These are phyloP conservation scores for Paulownia fortunei DNA, from an alignment of 257 asterid species.

Conservation along the genomic window DNA sequence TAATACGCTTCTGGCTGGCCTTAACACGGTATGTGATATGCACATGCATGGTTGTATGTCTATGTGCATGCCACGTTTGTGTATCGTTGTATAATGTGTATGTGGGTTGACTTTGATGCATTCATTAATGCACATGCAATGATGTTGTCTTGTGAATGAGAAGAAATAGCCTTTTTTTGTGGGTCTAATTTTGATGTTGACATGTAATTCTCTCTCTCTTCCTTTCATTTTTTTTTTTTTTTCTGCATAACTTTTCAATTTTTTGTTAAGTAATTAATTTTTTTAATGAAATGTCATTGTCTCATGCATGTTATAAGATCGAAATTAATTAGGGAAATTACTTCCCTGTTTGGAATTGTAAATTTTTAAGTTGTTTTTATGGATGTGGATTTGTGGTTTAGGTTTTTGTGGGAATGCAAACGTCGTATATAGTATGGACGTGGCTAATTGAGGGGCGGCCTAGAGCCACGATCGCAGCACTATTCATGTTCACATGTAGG, in stretches of 20 bases:
- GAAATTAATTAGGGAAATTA: background rate
- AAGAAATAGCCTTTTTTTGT: constrained; percentile 15
- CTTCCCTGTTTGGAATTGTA: too few relatives aligned
- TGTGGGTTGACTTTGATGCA: background rate
- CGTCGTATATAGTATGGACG: constrained; percentile 74
- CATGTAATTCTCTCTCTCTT: background rate
- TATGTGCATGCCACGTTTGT: background rate
- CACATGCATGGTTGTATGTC: background rate
- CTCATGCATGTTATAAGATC: background rate
- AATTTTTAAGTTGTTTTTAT: background rate
- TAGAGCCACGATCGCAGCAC: constrained; percentile 74
- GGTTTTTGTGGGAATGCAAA: constrained; percentile 89
- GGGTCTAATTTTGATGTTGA: constrained; percentile 32
- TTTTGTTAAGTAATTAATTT: too few relatives aligned
- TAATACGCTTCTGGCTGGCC: constrained; percentile 67
- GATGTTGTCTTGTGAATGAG: background rate
- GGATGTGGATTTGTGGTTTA: constrained; percentile 22
- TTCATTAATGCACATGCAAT: background rate
- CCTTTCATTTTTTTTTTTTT: background rate
- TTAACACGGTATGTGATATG: constrained; percentile 60
- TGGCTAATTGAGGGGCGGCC: constrained; percentile 91
- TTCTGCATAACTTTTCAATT: too few relatives aligned
- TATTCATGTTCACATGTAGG: constrained; percentile 93
- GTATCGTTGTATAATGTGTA: background rate
- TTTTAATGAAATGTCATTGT: background rate